These are phyloP conservation scores for Auxenochlorella protothecoides DNA, from an alignment of 139 green algal genomes.

Conservation along the genomic window DNA sequence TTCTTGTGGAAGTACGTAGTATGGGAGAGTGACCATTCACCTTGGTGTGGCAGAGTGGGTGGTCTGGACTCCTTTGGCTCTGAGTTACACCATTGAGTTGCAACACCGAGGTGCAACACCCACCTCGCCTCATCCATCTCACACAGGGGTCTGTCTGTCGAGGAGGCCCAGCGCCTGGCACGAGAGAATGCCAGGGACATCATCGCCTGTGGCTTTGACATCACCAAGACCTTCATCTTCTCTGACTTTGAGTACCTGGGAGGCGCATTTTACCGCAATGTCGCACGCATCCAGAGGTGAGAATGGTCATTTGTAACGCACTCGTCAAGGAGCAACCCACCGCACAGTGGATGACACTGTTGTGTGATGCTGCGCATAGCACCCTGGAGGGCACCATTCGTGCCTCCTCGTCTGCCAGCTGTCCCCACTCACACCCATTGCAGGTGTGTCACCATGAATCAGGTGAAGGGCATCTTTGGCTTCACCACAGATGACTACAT, in stretches of 20 bases:
- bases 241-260: constrained; percentile 93
- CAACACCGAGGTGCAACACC: too few species aligned
- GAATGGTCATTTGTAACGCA: neutral
- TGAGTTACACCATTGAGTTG: too few species aligned
- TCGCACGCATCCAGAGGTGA: constrained; percentile 73
- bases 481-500: constrained; percentile 84
- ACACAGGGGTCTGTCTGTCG: constrained; percentile 26
- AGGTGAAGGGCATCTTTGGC: constrained; percentile 85
- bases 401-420: neutral
- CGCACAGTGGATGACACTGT: too few species aligned
- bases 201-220: constrained; percentile 97
- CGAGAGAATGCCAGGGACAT: constrained; percentile 97
- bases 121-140: too few species aligned
- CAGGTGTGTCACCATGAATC: constrained; percentile 87
- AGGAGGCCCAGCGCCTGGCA: constrained; percentile 70
- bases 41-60: too few species aligned
- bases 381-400: neutral
- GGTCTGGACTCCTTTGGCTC: too few species aligned
- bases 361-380: too few species aligned
- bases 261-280: constrained; percentile 89
- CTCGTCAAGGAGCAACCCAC: too few species aligned
- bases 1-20: constrained; percentile 63
- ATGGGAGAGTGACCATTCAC: neutral
- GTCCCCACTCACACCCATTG: constrained; percentile 1
- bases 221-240: constrained; percentile 95